Evolutionary conservation across 805 yeast genomes (phyloP), one percentile per base, ranked within the genome.

Genomic region (Lipomyces kockii): DNA sequence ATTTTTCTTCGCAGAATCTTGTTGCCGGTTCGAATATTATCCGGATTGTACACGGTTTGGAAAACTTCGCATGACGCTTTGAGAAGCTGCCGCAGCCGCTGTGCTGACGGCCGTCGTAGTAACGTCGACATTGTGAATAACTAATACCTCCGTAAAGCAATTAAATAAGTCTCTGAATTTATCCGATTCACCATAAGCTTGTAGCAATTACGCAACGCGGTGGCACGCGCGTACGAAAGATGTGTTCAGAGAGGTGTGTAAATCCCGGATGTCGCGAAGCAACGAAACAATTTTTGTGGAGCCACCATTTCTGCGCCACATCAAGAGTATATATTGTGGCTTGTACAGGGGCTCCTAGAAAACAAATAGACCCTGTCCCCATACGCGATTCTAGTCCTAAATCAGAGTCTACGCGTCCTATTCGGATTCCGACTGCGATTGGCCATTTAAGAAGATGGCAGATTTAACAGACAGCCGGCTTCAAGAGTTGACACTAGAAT

Each of bases 31-130:
- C 96, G 86, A 57, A 78, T 78, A 54, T 82, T 80, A 8, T 81
- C 78, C 34, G 96, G 95, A 75, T 90, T 90, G 80, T 85, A 90
- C 32, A 86, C 84, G 51, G 87, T 87, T 68, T 89, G 88, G 75
- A 91, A 91, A 49, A 91, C 84, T 68, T 84, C 82, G 39, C 91
- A 86, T 66, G 88, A 85, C 34, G 88, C 77, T 75, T 88, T 83
- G 66, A 86, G 83, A 34, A 87, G 83, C 75, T 85, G 84, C 58
- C 82, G 79, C 20, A 90, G 80, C 76, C 91, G 84, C 61, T 77
- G 79, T 68, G 76, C 74, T 1, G 81, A 68, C 25, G 87, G 86
- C 17, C 57, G 46, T 1, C 51, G 34, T 2, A 43, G 5, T 49
- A 49, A 27, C 37, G 8, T 22, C 6, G 51, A n/a, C 49, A 52